These are phyloP conservation scores for Pleochaeta shiraiana DNA, from an alignment of 2,329 filamentous ascomycete species.

Conservation along the genomic window DNA sequence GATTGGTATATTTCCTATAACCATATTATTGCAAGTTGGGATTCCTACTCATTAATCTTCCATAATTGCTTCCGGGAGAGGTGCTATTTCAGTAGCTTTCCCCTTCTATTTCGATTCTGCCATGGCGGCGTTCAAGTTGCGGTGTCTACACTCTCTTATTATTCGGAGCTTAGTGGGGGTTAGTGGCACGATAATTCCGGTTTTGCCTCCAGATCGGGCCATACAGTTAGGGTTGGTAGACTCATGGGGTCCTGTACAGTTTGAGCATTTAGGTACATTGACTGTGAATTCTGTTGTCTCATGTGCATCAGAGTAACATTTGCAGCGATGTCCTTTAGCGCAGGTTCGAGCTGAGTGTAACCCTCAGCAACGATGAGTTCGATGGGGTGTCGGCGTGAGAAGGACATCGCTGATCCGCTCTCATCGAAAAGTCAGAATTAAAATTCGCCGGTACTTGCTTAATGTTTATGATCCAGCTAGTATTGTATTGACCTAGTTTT, in stretches of 20 bases:
- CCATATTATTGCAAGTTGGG: not conserved
- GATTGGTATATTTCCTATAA: not conserved
- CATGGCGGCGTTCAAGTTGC: not conserved
- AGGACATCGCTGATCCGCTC: not conserved
- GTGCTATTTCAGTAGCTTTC: not conserved
- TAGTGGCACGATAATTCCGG: not conserved
- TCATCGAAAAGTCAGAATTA: not conserved
- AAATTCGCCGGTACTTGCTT: not conserved
- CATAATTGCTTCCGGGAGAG: not conserved
- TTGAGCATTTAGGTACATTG: not conserved
- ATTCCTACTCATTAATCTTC: not conserved
- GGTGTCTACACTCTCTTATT: not conserved
- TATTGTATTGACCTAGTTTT: not conserved
- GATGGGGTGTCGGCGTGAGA: not conserved
- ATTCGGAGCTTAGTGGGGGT: not conserved
- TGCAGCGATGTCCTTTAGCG: not conserved
- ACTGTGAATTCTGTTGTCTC: not conserved
- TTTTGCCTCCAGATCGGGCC: not conserved
- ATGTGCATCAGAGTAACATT: not conserved
- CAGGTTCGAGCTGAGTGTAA: not conserved
- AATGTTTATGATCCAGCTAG: not conserved
- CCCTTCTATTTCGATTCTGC: not conserved
- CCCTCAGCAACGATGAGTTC: not conserved
- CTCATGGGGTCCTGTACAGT: not conserved
- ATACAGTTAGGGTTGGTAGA: not conserved